Evolutionary conservation across 2,329 filamentous ascomycete species (phyloP).

Genomic region (Mycocentrospora acerina): DNA sequence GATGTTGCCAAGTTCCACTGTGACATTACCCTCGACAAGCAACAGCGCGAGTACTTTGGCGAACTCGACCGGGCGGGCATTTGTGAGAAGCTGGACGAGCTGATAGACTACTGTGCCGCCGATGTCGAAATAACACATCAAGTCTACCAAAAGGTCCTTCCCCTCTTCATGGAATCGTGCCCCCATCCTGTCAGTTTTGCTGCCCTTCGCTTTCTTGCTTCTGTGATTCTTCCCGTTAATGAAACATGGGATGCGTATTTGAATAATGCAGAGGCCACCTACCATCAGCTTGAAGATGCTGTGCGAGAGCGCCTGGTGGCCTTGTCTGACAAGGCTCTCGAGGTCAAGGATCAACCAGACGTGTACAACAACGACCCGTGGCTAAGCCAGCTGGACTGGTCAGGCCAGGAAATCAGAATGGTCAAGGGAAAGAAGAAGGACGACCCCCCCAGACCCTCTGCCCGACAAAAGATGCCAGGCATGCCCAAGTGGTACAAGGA

Average conservation of each 20-base stretch:
- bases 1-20: slow-evolving; percentile 98
- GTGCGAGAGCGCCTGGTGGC: slow-evolving; percentile 73
- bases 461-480: slow-evolving; percentile 87
- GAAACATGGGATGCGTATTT: slow-evolving; percentile 86
- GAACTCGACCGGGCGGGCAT: slow-evolving; percentile 74
- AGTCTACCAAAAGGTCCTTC: slow-evolving; percentile 92
- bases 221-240: slow-evolving; percentile 88
- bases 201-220: slow-evolving; percentile 86
- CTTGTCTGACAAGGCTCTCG: slow-evolving; percentile 75
- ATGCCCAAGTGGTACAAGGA: slow-evolving; percentile 97
- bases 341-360: slow-evolving; percentile 67
- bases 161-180: slow-evolving; percentile 83
- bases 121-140: slow-evolving; percentile 91
- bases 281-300: slow-evolving; percentile 72
- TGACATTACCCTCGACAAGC: slow-evolving; percentile 87
- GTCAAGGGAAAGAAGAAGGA: slow-evolving; percentile 86
- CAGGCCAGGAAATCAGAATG: slow-evolving; percentile 87
- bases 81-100: slow-evolving; percentile 70
- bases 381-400: slow-evolving; percentile 94
- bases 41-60: slow-evolving; percentile 81
- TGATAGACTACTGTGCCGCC: slow-evolving; percentile 91
- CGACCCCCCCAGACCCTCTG: slow-evolving; percentile 74
- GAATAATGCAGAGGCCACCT: slow-evolving; percentile 79
- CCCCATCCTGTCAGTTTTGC: slow-evolving; percentile 98
- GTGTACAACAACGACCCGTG: slow-evolving; percentile 81